Conservation (phyloP, 202 grass and related monocot genomes). For the Setaria italica region DNA sequence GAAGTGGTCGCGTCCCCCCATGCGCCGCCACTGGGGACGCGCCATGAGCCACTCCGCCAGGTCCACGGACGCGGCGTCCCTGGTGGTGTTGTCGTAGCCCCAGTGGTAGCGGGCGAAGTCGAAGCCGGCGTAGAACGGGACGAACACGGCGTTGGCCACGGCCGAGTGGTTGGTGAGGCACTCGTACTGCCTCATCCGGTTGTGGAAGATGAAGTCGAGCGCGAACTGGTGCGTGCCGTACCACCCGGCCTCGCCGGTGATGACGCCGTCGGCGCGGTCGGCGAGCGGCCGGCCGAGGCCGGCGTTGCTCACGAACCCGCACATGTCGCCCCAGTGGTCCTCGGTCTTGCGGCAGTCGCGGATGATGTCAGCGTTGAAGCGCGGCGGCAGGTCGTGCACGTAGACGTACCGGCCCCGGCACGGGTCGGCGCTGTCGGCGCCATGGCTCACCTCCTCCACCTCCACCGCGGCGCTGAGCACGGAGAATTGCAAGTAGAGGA, state of each 20-base stretch:
- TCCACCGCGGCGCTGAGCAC: conserved; percentile 34
- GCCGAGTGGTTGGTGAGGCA: conserved; percentile 67
- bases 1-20: conserved; percentile 71
- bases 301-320: conserved; percentile 64
- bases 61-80: conserved; percentile 61
- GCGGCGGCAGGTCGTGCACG: conserved; percentile 62
- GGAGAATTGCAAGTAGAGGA: conserved; percentile 64
- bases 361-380: conserved; percentile 75
- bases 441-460: background rate
- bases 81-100: conserved; percentile 65
- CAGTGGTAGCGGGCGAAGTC: conserved; percentile 74
- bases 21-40: conserved; percentile 58
- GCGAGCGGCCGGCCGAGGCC: conserved; percentile 61
- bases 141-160: conserved; percentile 62
- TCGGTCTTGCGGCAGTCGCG: conserved; percentile 58
- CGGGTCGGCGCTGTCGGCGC: conserved; percentile 31
- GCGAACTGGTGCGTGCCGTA: conserved; percentile 73
- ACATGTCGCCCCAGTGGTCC: conserved; percentile 70
- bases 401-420: conserved; percentile 75
- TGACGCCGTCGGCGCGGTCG: conserved; percentile 42
- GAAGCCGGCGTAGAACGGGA: conserved; percentile 78
- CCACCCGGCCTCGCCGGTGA: conserved; percentile 61
- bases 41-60: conserved; percentile 56
- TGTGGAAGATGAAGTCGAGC: conserved; percentile 73
- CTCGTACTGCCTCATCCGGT: conserved; percentile 74